Evolutionary conservation across 2,329 filamentous ascomycete species (phyloP), one percentile per base, ranked within the genome.

Genomic region (Metarhizium humberi): DNA sequence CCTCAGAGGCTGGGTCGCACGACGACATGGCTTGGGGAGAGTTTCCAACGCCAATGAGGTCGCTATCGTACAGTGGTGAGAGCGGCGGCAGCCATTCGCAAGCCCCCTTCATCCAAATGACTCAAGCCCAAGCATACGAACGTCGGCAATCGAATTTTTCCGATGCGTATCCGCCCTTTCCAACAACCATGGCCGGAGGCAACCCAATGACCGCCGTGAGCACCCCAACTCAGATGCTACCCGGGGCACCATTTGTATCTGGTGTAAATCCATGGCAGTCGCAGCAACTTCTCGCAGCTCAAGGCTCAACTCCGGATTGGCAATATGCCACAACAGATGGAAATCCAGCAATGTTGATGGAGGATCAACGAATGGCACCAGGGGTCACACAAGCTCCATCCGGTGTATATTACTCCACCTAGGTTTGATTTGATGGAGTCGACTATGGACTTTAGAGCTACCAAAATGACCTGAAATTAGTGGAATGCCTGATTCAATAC

Each of bases 31-130:
- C 67, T 7, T 81, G 78, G 69, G 73, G 68, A 61, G 52, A 67
- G 64, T 56, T 78, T 72, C 65, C 72, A 2, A 70, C 73, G 6
- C 69, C 71, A 14, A 62, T 67, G 32, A 72, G 78, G 48, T 79
- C 77, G 4, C 66, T 78, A 61, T 79, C 78, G 0, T 79, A 76
- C 51, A 71, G 76, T 32, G 71, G 73, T 46, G 77, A 79, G 18
- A 64, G 66, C 40, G 62, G 71, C 55, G 57, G 63, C 4, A 63
- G 64, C 51, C 71, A 71, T 8, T 66, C 69, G 25, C 63, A 71
- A 18, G 58, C 64, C 1, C 71, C 73, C 29, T 79, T 75, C 56
- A 64, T 73, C n/a, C 62, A 71, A 10, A 68, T 75, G 49, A 64
- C 69, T 5, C 70, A 73, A 25, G 64, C 69, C 40, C 63, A 59